A percentile compares a stretch with the other conserved stretches of the same genome.
Conservation (phyloP, 768 basidiomycete genomes). For the Agrocybe praecox region DNA sequence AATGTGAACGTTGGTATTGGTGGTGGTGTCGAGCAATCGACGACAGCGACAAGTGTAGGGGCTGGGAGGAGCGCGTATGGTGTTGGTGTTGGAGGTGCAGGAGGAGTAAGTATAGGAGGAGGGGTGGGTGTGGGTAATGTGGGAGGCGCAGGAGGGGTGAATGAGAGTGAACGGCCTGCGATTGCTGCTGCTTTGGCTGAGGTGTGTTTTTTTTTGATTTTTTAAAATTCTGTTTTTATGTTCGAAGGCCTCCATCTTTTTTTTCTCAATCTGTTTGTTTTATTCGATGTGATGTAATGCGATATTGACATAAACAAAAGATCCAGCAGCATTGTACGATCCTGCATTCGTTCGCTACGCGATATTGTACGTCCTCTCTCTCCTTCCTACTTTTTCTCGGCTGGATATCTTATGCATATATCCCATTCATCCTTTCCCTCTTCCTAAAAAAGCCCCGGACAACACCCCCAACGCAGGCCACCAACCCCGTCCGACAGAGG, state of each 20-base stretch:
- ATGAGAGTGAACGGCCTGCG: background rate
- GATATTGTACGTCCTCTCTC: constrained; percentile 51
- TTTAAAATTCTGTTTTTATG: background rate
- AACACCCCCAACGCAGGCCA: no score
- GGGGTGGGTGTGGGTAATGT: no score
- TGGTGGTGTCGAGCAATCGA: no score
- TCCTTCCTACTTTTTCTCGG: background rate
- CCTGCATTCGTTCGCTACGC: constrained; percentile 65
- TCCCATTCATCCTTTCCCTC: no score
- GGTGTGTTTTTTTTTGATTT: constrained; percentile 27
- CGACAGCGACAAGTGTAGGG: constrained; percentile 20
- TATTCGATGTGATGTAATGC: background rate
- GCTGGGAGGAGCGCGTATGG: no score
- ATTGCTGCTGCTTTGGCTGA: constrained; percentile 43
- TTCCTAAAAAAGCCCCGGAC: no score
- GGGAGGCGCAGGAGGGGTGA: no score
- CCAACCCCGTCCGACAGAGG: constrained; percentile 44
- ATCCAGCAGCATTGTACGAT: constrained; percentile 62
- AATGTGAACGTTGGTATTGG: constrained; percentile 39
- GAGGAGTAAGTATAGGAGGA: no score
- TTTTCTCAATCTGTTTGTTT: constrained; percentile 9
- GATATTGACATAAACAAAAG: constrained; percentile 26
- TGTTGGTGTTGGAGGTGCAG: no score
- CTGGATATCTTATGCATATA: no score
- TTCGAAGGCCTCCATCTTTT: no score